A percentile compares a stretch with the other conserved stretches of the same genome.
Conservation (phyloP, 106 monocot species). For the Chionographis japonica region DNA sequence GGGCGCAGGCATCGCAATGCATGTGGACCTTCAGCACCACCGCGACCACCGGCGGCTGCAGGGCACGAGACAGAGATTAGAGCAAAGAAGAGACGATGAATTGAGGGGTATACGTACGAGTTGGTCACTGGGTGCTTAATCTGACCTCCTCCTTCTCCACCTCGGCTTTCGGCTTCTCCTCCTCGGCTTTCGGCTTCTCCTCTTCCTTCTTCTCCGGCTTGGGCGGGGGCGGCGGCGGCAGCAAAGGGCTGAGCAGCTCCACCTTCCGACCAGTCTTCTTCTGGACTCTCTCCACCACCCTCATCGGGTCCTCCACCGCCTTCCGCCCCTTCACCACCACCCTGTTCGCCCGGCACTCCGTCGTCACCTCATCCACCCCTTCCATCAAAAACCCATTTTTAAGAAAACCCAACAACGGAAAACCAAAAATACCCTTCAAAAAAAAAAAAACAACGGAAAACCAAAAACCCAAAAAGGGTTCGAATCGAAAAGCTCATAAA, state of each 20-base stretch:
- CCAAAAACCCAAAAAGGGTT: background rate
- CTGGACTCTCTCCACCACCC: conserved; percentile 71
- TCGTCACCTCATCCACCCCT: conserved; percentile 80
- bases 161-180: conserved; percentile 51
- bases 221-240: conserved; percentile 30
- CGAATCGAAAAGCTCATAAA: too few relatives aligned
- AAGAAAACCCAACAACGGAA: too few relatives aligned
- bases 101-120: too few relatives aligned
- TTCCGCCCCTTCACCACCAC: conserved; percentile 83
- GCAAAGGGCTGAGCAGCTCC: conserved; percentile 60
- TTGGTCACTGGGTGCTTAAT: too few relatives aligned
- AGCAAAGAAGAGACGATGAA: background rate
- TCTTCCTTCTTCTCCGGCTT: conserved; percentile 26
- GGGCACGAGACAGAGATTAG: background rate
- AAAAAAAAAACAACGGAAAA: background rate
- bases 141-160: too few relatives aligned
- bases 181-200: conserved; percentile 43
- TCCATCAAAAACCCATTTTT: background rate
- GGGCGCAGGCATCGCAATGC: conserved; percentile 96
- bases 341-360: conserved; percentile 60
- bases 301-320: conserved; percentile 74
- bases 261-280: conserved; percentile 82
- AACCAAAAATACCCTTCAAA: background rate
- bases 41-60: conserved; percentile 54
- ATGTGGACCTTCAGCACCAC: conserved; percentile 82